These are phyloP conservation scores for Pythium aristosporum DNA, from an alignment of 352 stramenopile genomes.

Conservation along the genomic window DNA sequence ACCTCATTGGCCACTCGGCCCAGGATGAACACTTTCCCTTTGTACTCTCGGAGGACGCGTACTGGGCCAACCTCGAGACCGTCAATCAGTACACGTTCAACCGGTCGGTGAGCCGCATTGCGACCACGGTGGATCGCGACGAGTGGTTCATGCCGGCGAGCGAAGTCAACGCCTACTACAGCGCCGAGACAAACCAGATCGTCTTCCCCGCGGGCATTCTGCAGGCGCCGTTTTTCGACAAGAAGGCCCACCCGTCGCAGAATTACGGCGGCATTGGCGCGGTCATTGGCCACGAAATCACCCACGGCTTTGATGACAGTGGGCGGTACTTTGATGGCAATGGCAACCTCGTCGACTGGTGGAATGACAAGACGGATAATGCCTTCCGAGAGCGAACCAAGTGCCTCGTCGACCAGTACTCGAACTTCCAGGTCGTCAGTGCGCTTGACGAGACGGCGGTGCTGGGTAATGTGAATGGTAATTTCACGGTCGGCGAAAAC, in stretches of 20 bases:
- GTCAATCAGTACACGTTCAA: slow-evolving; percentile 47
- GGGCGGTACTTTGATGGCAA: slow-evolving; percentile 86
- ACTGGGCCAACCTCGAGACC: slow-evolving; percentile 50
- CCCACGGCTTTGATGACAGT: slow-evolving; percentile 94
- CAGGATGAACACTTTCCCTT: slow-evolving; percentile 55
- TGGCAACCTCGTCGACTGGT: slow-evolving; percentile 94
- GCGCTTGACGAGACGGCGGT: slow-evolving; percentile 36
- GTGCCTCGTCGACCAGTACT: slow-evolving; percentile 73
- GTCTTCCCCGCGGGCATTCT: slow-evolving; percentile 96
- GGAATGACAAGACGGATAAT: slow-evolving; percentile 78
- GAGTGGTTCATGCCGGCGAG: slow-evolving; percentile 92
- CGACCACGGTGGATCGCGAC: slow-evolving; percentile 46
- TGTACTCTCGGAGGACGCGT: slow-evolving; percentile 37
- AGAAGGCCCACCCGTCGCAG: slow-evolving; percentile 73
- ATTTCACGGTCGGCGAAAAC: slow-evolving; percentile 80
- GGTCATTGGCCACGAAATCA: slow-evolving; percentile 96
- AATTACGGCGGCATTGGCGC: slow-evolving; percentile 94
- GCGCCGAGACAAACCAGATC: slow-evolving; percentile 84
- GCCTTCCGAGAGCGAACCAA: slow-evolving; percentile 65
- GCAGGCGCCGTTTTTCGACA: slow-evolving; percentile 93
- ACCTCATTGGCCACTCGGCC: slow-evolving; percentile 64
- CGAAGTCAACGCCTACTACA: slow-evolving; percentile 92
- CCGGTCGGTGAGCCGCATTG: slow-evolving; percentile 39
- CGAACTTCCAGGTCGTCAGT: slow-evolving; percentile 43
- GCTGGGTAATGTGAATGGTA: slow-evolving; percentile 71